A percentile compares a stretch with the other conserved stretches of the same genome.
Conservation (phyloP, 805 yeast species). For the Isabelozyma heimii region DNA sequence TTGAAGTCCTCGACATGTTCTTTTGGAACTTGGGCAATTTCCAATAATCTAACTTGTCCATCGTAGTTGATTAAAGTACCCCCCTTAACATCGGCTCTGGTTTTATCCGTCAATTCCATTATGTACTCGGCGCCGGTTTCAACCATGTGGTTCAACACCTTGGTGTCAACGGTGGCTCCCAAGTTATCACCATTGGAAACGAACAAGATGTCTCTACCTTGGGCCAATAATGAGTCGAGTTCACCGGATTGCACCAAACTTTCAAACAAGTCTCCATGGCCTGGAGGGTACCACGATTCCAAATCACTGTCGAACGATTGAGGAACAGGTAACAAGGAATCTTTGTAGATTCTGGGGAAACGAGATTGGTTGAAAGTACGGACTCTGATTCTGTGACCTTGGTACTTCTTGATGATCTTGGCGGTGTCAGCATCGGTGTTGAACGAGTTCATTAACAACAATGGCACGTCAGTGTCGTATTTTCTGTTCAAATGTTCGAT, state of each 20-base stretch:
- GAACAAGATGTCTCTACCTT: conserved; percentile 92
- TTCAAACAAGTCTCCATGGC: conserved; percentile 98
- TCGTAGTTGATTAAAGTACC: conserved; percentile 97
- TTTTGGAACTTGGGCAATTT: conserved; percentile 97
- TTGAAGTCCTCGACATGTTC: conserved; percentile 98
- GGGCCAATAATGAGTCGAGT: conserved; percentile 80
- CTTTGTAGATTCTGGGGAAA: conserved; percentile 93
- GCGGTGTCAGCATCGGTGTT: conserved; percentile 96
- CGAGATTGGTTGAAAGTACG: conserved; percentile 97
- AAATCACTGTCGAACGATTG: conserved; percentile 65
- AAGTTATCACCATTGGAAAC: conserved; percentile 98
- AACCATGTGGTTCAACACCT: conserved; percentile 88
- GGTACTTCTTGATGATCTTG: conserved; percentile 91
- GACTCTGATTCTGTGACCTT: conserved; percentile 92
- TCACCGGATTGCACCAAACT: conserved; percentile 86
- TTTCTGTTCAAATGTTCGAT: conserved; percentile 91
- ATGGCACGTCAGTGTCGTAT: conserved; percentile 90
- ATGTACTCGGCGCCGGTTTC: conserved; percentile 90
- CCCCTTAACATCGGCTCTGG: conserved; percentile 99
- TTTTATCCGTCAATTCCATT: conserved; percentile 98
- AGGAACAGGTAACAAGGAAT: conserved; percentile 95
- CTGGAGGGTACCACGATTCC: conserved; percentile 99
- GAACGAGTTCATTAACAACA: conserved; percentile 96
- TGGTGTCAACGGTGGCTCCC: conserved; percentile 96
- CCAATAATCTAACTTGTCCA: conserved; percentile 90